A percentile compares a stretch with the other conserved stretches of the same genome.
These are phyloP conservation scores for Chaetomiaceae sp. DNA, from an alignment of 2,329 filamentous ascomycete genomes.

Conservation along the genomic window DNA sequence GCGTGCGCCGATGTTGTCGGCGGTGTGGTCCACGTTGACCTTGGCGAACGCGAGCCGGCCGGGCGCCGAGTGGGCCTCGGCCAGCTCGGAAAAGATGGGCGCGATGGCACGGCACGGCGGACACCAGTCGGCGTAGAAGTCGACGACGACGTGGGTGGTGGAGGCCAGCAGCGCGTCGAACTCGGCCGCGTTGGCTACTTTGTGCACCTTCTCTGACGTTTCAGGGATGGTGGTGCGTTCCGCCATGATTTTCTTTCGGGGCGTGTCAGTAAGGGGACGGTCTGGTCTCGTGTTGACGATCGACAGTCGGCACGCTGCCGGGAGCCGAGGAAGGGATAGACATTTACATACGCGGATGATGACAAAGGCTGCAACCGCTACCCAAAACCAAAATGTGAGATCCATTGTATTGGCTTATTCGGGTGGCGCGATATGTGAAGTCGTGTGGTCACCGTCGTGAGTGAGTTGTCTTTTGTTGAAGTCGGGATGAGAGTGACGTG, in stretches of 20 bases:
- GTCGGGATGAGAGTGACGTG: too few species aligned
- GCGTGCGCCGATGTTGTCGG: slow-evolving; percentile 42
- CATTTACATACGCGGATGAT: too few species aligned
- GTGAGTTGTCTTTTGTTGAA: too few species aligned
- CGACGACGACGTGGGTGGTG: slow-evolving; percentile 39
- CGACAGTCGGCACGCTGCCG: too few species aligned
- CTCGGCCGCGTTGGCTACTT: slow-evolving; percentile 31
- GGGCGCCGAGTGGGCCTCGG: slow-evolving; percentile 33
- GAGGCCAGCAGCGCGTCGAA: slow-evolving; percentile 36
- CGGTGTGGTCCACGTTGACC: slow-evolving; percentile 48
- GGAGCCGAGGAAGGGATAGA: too few species aligned
- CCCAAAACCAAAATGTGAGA: too few species aligned
- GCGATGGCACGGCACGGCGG: slow-evolving; percentile 44
- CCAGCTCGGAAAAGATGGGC: slow-evolving; percentile 41
- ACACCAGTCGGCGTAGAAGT: slow-evolving; percentile 50
- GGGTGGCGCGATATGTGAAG: too few species aligned
- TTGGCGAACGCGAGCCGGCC: slow-evolving; percentile 47
- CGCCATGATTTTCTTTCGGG: background rate
- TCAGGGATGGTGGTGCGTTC: slow-evolving; percentile 22
- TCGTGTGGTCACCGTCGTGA: too few species aligned
- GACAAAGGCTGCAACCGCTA: too few species aligned
- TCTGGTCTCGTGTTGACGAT: too few species aligned
- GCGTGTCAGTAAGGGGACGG: too few species aligned
- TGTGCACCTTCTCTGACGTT: slow-evolving; percentile 36
- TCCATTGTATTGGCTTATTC: too few species aligned